Evolutionary conservation across 2,329 filamentous ascomycete species (phyloP).

Genomic region (Paecilomyces dactylethromorphus): DNA sequence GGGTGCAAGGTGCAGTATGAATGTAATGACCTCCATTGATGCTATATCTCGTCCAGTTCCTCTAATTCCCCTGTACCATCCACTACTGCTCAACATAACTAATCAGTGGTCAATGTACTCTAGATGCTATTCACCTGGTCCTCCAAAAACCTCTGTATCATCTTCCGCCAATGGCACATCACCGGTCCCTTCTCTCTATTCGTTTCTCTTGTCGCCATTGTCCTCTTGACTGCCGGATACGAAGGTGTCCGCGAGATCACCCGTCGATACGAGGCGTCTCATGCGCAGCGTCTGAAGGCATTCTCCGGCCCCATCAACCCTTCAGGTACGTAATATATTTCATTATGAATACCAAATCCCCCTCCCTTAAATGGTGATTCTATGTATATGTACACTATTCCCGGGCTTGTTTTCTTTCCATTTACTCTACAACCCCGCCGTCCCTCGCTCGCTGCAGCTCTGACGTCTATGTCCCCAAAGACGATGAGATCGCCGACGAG

Average conservation of each 20-base stretch:
- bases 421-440: background rate
- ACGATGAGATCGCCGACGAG: conserved; percentile 27
- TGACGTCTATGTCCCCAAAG: conserved; percentile 20
- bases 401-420: background rate
- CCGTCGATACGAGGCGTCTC: conserved; percentile 64
- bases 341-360: conserved; percentile 2
- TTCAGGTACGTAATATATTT: conserved; percentile 24
- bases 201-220: conserved; percentile 73
- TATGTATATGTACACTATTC: background rate
- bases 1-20: conserved; percentile 77
- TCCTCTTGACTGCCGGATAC: conserved; percentile 83
- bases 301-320: conserved; percentile 28
- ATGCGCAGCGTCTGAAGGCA: conserved; percentile 44
- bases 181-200: conserved; percentile 66
- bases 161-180: conserved; percentile 89
- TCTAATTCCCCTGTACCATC: background rate
- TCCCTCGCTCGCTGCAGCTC: conserved; percentile 8
- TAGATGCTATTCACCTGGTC: conserved; percentile 99
- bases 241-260: conserved; percentile 76
- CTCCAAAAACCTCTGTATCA: conserved; percentile 87
- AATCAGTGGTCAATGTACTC: conserved; percentile 4
- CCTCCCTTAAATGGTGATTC: background rate
- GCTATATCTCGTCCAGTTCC: background rate
- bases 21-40: conserved; percentile 49
- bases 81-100: background rate